Evolutionary conservation across 257 asterid species (phyloP).

Genomic region (Lantana camara): DNA sequence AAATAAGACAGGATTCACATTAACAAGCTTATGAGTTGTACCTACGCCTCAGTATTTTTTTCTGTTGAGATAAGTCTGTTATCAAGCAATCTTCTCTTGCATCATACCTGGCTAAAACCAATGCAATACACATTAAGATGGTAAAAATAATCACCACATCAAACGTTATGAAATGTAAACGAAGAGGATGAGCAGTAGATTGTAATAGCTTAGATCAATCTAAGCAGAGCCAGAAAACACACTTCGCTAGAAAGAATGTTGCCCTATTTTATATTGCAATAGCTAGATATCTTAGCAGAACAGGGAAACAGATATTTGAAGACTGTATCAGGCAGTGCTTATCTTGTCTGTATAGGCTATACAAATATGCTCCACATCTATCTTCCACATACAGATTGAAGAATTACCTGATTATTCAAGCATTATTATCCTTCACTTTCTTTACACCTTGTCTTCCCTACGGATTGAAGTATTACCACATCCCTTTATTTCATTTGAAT

Average conservation of each 20-base stretch:
- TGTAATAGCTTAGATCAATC: constrained; percentile 5
- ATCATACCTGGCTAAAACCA: constrained; percentile 88
- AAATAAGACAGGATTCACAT: constrained; percentile 7
- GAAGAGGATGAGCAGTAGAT: constrained; percentile 1
- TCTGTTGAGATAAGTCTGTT: constrained; percentile 66
- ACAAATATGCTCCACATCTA: too few relatives aligned
- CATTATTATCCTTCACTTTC: too few relatives aligned
- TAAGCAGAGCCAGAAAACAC: constrained; percentile 16
- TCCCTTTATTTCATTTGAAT: too few relatives aligned
- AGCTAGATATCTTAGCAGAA: too few relatives aligned
- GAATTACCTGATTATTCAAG: too few relatives aligned
- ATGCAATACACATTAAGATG: constrained; percentile 33
- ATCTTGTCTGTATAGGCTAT: too few relatives aligned
- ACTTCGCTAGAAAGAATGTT: not conserved
- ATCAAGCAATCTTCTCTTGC: constrained; percentile 59
- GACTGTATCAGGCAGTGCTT: too few relatives aligned
- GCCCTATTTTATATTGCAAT: too few relatives aligned
- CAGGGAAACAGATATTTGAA: too few relatives aligned
- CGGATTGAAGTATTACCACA: too few relatives aligned
- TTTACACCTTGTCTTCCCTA: too few relatives aligned
- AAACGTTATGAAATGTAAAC: constrained; percentile 7
- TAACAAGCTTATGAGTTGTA: constrained; percentile 31
- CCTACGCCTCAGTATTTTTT: constrained; percentile 83
- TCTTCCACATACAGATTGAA: too few relatives aligned
- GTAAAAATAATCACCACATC: constrained; percentile 12